Conservation (phyloP, 768 basidiomycete genomes). For the Lentinus tigrinus region DNA sequence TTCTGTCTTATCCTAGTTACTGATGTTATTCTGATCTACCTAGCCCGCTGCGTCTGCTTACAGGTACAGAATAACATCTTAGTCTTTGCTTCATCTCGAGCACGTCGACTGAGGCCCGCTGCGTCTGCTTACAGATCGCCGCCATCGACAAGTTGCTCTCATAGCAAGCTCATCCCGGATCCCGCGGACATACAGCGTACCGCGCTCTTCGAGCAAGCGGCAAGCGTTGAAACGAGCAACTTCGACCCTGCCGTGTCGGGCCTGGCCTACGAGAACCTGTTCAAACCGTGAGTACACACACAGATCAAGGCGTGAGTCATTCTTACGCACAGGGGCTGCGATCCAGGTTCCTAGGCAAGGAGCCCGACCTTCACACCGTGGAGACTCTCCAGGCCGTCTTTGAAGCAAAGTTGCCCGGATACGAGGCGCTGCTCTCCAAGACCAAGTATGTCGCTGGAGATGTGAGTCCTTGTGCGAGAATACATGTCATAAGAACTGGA, state of each 20-base stretch:
- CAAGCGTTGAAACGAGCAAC: slow-evolving; percentile 49
- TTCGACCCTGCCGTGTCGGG: slow-evolving; percentile 49
- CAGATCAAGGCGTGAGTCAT: neutral
- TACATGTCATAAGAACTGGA: too few relatives aligned
- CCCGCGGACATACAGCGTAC: slow-evolving; percentile 31
- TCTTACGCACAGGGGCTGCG: neutral
- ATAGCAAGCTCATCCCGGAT: slow-evolving; percentile 49
- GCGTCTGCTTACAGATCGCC: too few relatives aligned
- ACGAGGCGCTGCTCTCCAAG: slow-evolving; percentile 54
- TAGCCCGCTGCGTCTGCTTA: too few relatives aligned
- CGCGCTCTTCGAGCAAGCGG: slow-evolving; percentile 42
- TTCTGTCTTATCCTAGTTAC: too few relatives aligned
- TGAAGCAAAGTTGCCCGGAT: slow-evolving; percentile 43
- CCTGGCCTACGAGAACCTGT: slow-evolving; percentile 47
- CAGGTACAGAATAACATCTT: too few relatives aligned
- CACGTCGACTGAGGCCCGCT: too few relatives aligned
- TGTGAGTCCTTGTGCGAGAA: slow-evolving; percentile 13
- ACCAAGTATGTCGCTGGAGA: slow-evolving; percentile 48
- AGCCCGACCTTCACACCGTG: slow-evolving; percentile 6
- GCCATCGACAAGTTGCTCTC: too few relatives aligned
- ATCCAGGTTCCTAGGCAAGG: neutral
- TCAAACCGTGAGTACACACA: slow-evolving; percentile 35
- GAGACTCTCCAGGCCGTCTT: slow-evolving; percentile 27
- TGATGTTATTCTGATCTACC: too few relatives aligned
- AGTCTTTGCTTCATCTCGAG: too few relatives aligned